Conservation (phyloP, 2,329 filamentous ascomycete species). For the Canariomyces notabilis region DNA sequence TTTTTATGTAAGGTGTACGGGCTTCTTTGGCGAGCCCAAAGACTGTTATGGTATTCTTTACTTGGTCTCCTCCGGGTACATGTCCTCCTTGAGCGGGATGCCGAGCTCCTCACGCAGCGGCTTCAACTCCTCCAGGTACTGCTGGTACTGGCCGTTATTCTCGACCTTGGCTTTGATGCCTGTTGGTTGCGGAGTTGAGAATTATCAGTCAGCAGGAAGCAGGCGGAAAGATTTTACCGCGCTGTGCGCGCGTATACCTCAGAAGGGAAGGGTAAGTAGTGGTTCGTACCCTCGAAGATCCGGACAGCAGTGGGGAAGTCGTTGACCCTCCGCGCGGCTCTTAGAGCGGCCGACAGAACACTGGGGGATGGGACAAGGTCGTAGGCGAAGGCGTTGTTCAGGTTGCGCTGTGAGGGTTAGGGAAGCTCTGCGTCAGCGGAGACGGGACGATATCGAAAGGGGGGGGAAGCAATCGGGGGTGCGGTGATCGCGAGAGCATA, state of each 20-base stretch:
- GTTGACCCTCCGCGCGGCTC: slow-evolving; percentile 92
- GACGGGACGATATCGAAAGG: not conserved
- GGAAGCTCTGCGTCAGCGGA: slow-evolving; percentile 14
- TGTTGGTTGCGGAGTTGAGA: slow-evolving; percentile 34
- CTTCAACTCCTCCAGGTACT: slow-evolving; percentile 93
- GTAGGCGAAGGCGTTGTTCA: slow-evolving; percentile 99
- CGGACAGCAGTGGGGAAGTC: slow-evolving; percentile 97
- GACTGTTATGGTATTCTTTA: slow-evolving; percentile 10
- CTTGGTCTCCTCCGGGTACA: slow-evolving; percentile 63
- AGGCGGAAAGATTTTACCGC: not conserved
- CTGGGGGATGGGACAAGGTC: slow-evolving; percentile 94
- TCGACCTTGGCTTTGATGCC: slow-evolving; percentile 99
- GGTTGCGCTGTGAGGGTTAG: slow-evolving; percentile 60
- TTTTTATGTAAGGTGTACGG: not conserved
- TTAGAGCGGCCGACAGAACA: slow-evolving; percentile 86
- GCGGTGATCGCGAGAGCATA: slow-evolving; percentile 43
- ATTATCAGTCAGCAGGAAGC: slow-evolving; percentile 7
- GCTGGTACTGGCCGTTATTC: slow-evolving; percentile 94
- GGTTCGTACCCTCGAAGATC: slow-evolving; percentile 84
- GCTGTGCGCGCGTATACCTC: too few relatives aligned
- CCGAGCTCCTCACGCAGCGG: slow-evolving; percentile 89
- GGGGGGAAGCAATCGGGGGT: not conserved
- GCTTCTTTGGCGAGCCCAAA: not conserved
- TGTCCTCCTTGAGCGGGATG: slow-evolving; percentile 82
- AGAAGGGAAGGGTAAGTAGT: not conserved